These are phyloP conservation scores for Talaromyces sp. DNA, from an alignment of 2,329 filamentous ascomycete genomes.

Conservation along the genomic window DNA sequence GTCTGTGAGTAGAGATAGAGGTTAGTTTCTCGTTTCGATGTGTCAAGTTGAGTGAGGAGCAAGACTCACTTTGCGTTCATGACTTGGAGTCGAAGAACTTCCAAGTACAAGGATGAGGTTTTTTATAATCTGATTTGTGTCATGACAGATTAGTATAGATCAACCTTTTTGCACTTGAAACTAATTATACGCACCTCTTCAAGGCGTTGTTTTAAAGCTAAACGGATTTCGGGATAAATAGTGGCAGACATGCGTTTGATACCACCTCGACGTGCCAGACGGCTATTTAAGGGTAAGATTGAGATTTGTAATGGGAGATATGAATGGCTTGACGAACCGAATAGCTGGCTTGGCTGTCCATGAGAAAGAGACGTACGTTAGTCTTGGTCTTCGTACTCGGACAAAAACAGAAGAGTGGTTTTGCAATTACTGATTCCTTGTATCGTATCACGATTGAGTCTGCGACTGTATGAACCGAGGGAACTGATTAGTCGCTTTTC, in stretches of 20 bases:
- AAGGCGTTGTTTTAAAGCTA: slow-evolving; percentile 23
- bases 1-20: slow-evolving; percentile 14
- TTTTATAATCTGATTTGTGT: slow-evolving; percentile 23
- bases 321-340: slow-evolving; percentile 23
- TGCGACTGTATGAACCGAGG: slow-evolving; percentile 12
- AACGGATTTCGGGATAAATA: slow-evolving; percentile 30
- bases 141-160: not conserved
- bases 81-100: slow-evolving; percentile 8
- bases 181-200: slow-evolving; percentile 17
- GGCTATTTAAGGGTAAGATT: slow-evolving; percentile 22
- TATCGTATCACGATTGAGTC: slow-evolving; percentile 26
- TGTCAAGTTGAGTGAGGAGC: not conserved
- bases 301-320: not conserved
- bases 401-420: not conserved
- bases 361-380: not conserved
- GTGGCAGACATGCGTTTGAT: slow-evolving; percentile 28
- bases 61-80: slow-evolving; percentile 20
- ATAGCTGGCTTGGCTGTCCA: slow-evolving; percentile 29
- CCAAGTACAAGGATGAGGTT: slow-evolving; percentile 27
- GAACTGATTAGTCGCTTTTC: not conserved
- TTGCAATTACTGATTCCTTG: slow-evolving; percentile 29
- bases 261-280: slow-evolving; percentile 38
- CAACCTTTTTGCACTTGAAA: not conserved
- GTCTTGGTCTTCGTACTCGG: not conserved
- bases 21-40: not conserved